Evolutionary conservation across 2,329 filamentous ascomycete species (phyloP).

Genomic region (Cercospora sp.): DNA sequence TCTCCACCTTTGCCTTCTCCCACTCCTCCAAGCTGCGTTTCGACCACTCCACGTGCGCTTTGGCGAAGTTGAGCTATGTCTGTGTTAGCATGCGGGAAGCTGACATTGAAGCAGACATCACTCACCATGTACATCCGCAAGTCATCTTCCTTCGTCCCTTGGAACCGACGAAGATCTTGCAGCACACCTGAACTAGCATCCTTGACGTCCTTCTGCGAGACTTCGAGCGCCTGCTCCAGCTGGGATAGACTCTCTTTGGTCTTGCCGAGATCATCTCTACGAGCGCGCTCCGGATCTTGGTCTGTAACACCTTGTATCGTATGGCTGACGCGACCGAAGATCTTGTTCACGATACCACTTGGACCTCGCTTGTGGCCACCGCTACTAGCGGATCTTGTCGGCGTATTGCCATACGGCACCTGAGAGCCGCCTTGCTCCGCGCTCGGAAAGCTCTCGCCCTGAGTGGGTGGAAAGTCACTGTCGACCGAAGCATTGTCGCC

Average conservation of each 20-base stretch:
- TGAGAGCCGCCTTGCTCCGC: constrained; percentile 70
- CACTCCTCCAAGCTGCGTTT: constrained; percentile 87
- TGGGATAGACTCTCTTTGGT: constrained; percentile 83
- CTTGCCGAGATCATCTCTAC: constrained; percentile 92
- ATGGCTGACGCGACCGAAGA: constrained; percentile 93
- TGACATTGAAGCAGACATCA: neutral
- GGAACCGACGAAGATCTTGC: constrained; percentile 88
- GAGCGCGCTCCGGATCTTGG: constrained; percentile 88
- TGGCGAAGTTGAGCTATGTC: constrained; percentile 79
- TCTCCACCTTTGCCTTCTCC: constrained; percentile 85
- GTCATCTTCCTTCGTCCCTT: constrained; percentile 93
- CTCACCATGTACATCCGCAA: constrained; percentile 92
- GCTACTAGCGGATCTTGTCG: constrained; percentile 29
- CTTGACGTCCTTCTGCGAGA: constrained; percentile 86
- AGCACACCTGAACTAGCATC: constrained; percentile 87
- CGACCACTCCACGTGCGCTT: constrained; percentile 92
- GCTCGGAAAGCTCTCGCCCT: constrained; percentile 52
- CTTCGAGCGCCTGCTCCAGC: constrained; percentile 86
- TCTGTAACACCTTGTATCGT: constrained; percentile 96
- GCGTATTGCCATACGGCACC: constrained; percentile 30
- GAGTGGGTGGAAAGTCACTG: constrained; percentile 90
- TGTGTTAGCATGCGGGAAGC: constrained; percentile 9
- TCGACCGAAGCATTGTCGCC: constrained; percentile 90
- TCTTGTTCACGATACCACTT: constrained; percentile 86
- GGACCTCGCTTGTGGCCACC: constrained; percentile 70